Conservation (phyloP, 1,139 yeast genomes). For the Geotrichum macrosporum region DNA sequence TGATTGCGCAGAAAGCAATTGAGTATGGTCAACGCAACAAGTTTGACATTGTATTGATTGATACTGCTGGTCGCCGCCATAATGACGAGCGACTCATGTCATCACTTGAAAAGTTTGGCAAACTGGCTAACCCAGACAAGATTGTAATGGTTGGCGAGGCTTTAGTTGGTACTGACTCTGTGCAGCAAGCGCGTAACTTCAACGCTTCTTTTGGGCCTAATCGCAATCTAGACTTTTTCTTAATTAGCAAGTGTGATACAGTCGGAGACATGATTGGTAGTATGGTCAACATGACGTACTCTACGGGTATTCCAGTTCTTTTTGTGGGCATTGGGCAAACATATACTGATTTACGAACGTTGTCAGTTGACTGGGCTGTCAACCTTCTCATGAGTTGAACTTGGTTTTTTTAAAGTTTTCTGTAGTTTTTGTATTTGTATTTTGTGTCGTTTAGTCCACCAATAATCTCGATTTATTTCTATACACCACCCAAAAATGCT, state of each 20-base stretch:
- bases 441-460: not conserved
- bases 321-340: slow-evolving; percentile 98
- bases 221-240: slow-evolving; percentile 80
- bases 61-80: slow-evolving; percentile 97
- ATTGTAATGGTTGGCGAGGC: slow-evolving; percentile 99
- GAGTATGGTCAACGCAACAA: slow-evolving; percentile 61
- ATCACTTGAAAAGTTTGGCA: slow-evolving; percentile 90
- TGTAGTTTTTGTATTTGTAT: slow-evolving; percentile 3
- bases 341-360: slow-evolving; percentile 88
- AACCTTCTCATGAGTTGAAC: slow-evolving; percentile 62
- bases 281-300: slow-evolving; percentile 96
- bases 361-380: slow-evolving; percentile 91
- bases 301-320: slow-evolving; percentile 90
- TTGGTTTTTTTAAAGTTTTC: not conserved
- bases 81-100: slow-evolving; percentile 95
- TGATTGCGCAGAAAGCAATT: slow-evolving; percentile 92
- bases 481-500: too few relatives aligned
- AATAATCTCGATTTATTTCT: too few relatives aligned
- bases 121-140: slow-evolving; percentile 91
- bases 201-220: slow-evolving; percentile 88
- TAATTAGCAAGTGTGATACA: slow-evolving; percentile 92
- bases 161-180: slow-evolving; percentile 94
- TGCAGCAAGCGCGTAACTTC: slow-evolving; percentile 89
- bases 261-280: slow-evolving; percentile 96
- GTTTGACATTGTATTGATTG: slow-evolving; percentile 86